A percentile compares a stretch with the other conserved stretches of the same genome.
These are phyloP conservation scores for Magnusiomyces fungicola DNA, from an alignment of 1,139 yeast genomes.

Conservation along the genomic window DNA sequence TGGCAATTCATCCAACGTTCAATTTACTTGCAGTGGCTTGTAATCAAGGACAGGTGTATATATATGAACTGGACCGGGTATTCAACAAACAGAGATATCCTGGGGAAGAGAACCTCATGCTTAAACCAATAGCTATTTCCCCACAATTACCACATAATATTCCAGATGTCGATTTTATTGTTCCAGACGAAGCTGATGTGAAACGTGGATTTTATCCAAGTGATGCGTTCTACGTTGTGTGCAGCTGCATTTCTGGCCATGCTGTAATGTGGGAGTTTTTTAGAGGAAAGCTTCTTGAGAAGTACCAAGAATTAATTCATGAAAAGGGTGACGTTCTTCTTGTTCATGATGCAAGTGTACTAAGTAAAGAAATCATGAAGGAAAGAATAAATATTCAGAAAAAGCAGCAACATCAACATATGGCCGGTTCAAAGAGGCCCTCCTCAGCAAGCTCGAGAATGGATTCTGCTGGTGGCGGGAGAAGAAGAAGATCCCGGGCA, in stretches of 20 bases:
- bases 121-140: slow-evolving; percentile 22
- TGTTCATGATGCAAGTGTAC: background rate
- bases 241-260: slow-evolving; percentile 25
- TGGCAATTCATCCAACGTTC: slow-evolving; percentile 39
- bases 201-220: slow-evolving; percentile 6
- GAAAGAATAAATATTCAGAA: background rate
- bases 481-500: background rate
- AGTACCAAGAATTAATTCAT: background rate
- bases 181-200: slow-evolving; percentile 19
- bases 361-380: background rate
- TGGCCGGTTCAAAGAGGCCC: background rate
- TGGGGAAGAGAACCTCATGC: background rate
- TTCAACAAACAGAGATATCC: background rate
- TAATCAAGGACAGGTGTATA: slow-evolving; percentile 44
- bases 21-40: slow-evolving; percentile 49
- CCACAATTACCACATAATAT: slow-evolving; percentile 49
- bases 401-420: background rate
- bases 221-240: slow-evolving; percentile 21
- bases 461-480: background rate
- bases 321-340: background rate
- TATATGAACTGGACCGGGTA: slow-evolving; percentile 33
- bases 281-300: slow-evolving; percentile 12
- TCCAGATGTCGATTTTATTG: slow-evolving; percentile 47
- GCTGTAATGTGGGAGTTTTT: slow-evolving; percentile 25
- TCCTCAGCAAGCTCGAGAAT: background rate